Conservation (phyloP, 1,284 basidiomycete genomes). For the Tilletiopsis washingtonensis region DNA sequence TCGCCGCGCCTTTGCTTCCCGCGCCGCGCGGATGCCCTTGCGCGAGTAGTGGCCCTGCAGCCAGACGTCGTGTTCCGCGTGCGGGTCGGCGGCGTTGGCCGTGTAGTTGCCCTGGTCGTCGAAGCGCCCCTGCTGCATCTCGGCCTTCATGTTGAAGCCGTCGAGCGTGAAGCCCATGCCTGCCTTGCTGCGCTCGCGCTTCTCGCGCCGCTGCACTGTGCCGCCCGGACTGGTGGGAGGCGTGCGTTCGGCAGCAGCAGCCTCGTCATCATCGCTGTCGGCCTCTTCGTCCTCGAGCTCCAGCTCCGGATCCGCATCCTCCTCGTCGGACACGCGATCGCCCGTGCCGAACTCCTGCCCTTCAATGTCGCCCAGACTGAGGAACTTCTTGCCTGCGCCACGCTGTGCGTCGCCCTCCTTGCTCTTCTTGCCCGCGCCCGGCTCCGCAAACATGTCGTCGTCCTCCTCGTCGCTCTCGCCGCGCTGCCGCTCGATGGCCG, state of each 20-base stretch:
- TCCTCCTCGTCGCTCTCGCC: slow-evolving; percentile 39
- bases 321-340: slow-evolving; percentile 16
- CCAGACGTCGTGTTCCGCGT: slow-evolving; percentile 89
- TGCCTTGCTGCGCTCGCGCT: slow-evolving; percentile 7
- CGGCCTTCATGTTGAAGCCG: slow-evolving; percentile 97
- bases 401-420: slow-evolving; percentile 2
- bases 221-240: slow-evolving; percentile 24
- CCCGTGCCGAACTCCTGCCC: slow-evolving; percentile 41
- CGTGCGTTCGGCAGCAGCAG: slow-evolving; percentile 27
- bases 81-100: slow-evolving; percentile 70
- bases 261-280: slow-evolving; percentile 12
- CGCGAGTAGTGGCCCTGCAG: slow-evolving; percentile 75
- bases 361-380: slow-evolving; percentile 71
- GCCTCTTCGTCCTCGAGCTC: slow-evolving; percentile 33
- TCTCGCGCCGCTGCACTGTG: slow-evolving; percentile 3
- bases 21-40: slow-evolving; percentile 73
- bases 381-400: slow-evolving; percentile 14
- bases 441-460: slow-evolving; percentile 71
- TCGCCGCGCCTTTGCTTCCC: slow-evolving; percentile 56
- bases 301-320: slow-evolving; percentile 31
- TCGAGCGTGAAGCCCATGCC: slow-evolving; percentile 83
- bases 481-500: background rate
- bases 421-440: slow-evolving; percentile 10
- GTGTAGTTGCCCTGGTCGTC: slow-evolving; percentile 83
- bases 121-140: slow-evolving; percentile 96